Evolutionary conservation across 2,329 filamentous ascomycete species (phyloP).

Genomic region (Chaetomiaceae sp.): DNA sequence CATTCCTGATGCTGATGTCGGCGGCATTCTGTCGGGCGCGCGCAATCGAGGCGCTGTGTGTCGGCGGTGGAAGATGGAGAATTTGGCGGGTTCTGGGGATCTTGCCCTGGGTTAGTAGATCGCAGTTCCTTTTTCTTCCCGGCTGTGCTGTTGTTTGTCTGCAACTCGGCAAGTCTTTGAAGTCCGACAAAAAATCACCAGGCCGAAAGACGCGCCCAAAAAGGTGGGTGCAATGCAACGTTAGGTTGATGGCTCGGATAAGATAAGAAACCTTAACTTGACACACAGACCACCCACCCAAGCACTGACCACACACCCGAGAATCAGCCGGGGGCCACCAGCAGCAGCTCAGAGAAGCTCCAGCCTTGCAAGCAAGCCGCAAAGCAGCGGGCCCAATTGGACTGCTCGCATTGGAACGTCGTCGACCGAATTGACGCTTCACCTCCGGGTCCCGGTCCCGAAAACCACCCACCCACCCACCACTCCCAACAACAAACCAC

Average conservation of each 20-base stretch:
- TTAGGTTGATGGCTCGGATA: no score
- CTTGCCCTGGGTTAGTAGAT: neutral
- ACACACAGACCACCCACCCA: no score
- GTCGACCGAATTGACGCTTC: slow-evolving; percentile 13
- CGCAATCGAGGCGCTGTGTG: neutral
- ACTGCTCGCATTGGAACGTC: neutral
- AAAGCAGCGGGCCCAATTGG: neutral
- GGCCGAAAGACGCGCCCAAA: no score
- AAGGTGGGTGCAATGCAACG: no score
- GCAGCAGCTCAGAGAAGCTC: slow-evolving; percentile 10
- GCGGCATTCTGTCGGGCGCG: slow-evolving; percentile 19
- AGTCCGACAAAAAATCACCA: neutral
- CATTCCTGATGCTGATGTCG: slow-evolving; percentile 10
- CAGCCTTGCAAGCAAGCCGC: slow-evolving; percentile 1
- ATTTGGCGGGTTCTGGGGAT: neutral
- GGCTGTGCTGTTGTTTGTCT: no score
- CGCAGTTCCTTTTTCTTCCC: no score
- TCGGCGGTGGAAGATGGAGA: neutral
- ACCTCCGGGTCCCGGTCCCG: slow-evolving; percentile 7
- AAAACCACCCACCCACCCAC: slow-evolving; percentile 6
- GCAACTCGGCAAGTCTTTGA: no score
- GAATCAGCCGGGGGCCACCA: slow-evolving; percentile 15
- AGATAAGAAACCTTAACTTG: no score
- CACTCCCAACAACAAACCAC: slow-evolving; percentile 4
- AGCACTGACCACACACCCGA: slow-evolving; percentile 10